These are phyloP conservation scores for Naganishia kalamii DNA, from an alignment of 768 basidiomycete species.

Conservation along the genomic window DNA sequence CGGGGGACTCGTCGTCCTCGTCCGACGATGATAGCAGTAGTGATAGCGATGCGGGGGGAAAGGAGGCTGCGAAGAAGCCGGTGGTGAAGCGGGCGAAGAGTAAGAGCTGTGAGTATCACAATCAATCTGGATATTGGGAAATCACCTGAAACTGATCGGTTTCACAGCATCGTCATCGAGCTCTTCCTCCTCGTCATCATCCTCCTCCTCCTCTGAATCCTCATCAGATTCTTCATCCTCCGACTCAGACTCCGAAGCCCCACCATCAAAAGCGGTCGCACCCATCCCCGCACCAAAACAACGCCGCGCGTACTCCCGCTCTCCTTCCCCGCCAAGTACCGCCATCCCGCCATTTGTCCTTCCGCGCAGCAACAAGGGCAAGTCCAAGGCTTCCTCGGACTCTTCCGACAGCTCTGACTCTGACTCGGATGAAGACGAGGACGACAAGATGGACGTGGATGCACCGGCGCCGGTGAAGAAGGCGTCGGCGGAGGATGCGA, in stretches of 20 bases:
- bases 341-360: constrained; percentile 9
- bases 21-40: not conserved
- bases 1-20: constrained; percentile 11
- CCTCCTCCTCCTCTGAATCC: constrained; percentile 31
- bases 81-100: not conserved
- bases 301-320: constrained; percentile 1
- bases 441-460: not conserved
- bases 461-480: constrained; percentile 25
- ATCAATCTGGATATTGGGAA: too few relatives aligned
- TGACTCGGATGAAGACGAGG: constrained; percentile 18
- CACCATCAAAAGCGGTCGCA: not conserved
- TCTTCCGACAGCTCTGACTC: not conserved
- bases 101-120: too few relatives aligned
- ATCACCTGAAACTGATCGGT: too few relatives aligned
- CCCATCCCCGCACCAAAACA: not conserved
- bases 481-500: constrained; percentile 19
- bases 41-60: constrained; percentile 4
- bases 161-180: constrained; percentile 7
- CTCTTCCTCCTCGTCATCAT: constrained; percentile 18
- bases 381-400: not conserved
- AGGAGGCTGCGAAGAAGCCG: not conserved
- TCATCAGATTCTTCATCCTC: constrained; percentile 25
- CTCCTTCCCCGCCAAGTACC: constrained; percentile 14
- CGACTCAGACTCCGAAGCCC: not conserved
- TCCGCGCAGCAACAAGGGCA: constrained; percentile 6